phyloP scores from a whole-genome alignment of 768 basidiomycete species.

The Boletus eberwhitei region DNA sequence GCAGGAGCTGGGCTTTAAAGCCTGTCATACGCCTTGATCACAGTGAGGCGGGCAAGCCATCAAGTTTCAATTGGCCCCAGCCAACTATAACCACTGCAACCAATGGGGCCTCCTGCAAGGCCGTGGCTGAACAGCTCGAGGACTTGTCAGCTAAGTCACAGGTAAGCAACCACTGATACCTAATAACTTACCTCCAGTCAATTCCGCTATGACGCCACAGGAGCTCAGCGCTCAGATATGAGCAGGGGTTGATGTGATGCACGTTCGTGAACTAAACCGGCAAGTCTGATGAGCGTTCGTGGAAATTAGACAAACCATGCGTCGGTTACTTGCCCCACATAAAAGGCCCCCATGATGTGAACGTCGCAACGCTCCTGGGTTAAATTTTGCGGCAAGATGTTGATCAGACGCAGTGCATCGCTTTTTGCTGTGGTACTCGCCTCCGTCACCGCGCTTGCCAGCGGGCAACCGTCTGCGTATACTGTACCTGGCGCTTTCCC shows the following conservation, averaged over 20 bases:
- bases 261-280: slow-evolving; percentile 18
- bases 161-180: not conserved
- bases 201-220: not conserved
- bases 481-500: slow-evolving; percentile 64
- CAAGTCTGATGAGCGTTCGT: not conserved
- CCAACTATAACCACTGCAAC: no score
- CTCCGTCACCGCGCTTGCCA: slow-evolving; percentile 1
- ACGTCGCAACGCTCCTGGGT: not conserved
- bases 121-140: no score
- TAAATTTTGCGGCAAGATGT: slow-evolving; percentile 14
- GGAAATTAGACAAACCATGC: not conserved
- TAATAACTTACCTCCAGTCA: not conserved
- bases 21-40: not conserved
- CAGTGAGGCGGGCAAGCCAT: not conserved
- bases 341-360: slow-evolving; percentile 1
- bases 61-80: no score
- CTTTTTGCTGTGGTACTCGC: slow-evolving; percentile 7
- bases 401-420: not conserved
- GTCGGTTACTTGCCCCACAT: not conserved
- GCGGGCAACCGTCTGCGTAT: slow-evolving; percentile 31
- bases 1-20: not conserved
- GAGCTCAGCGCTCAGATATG: not conserved
- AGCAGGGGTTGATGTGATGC: slow-evolving; percentile 3
- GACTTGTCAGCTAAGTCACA: no score
- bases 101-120: no score